Evolutionary conservation across 371 early-diverging fungal species (phyloP), one percentile per base, ranked within the genome.

Genomic region (Sporodiniella umbellata): DNA sequence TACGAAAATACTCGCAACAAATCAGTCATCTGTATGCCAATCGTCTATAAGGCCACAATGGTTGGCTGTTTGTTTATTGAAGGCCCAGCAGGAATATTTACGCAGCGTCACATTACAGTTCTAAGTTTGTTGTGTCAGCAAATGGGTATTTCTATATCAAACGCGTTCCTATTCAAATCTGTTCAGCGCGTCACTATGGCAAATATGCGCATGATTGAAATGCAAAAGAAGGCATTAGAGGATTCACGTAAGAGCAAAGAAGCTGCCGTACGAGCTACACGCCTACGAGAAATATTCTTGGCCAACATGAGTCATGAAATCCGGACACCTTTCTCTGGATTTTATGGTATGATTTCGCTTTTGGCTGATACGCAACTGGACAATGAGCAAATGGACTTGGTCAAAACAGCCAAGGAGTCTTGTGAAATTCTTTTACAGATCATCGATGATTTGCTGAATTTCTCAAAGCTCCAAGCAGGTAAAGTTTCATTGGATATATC

Each of bases 391-490:
- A 63, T 68, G 28, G 84, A 84, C 40, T 60, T 80, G 49, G 80
- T 79, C 33, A 75, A 69, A 42, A 80, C 78, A 35, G 80, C 83
- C 6, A 80, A 80, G 42, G 79, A 74, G 3, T 78, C 77, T 0
- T 82, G 80, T 38, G 79, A 80, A 55, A 78, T 79, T 51, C 33
- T 83, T n/a, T 59, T 82, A 23, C 70, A 76, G 22, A 79, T 83
- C 25, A 83, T 83, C 52, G 81, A 83, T 45, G 84, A 83, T 52
- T 51, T 84, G 14, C 52, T 84, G 17, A 81, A 84, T 58, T 83
- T 84, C 42, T 80, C 81, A 51, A 84, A 83, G 30, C 54, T 84
- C 24, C 80, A 84, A 58, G 79, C 84, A 0, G 81, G 82, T 21
- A 84, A 84, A 38, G 79, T 84, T 4, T 62, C 72, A 0, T 35